Evolutionary conservation across 2,329 filamentous ascomycete species (phyloP).

Genomic region (Rhinocladiella similis): DNA sequence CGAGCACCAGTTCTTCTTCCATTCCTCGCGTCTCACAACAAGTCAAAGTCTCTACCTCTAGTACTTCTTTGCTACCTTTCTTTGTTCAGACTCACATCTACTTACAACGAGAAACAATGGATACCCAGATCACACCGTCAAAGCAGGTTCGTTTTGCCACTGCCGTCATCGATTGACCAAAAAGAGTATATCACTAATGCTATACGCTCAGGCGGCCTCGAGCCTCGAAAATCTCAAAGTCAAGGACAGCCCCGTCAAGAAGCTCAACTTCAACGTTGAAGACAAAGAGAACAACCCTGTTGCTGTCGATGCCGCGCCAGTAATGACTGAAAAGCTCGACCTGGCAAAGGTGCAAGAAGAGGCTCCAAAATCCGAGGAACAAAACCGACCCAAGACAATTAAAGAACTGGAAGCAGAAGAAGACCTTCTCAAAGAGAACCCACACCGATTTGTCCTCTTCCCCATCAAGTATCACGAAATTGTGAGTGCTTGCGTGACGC

Average conservation of each 20-base stretch:
- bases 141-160: conserved; percentile 63
- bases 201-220: conserved; percentile 68
- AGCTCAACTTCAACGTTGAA: conserved; percentile 68
- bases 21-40: conserved; percentile 14
- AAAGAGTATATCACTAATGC: conserved; percentile 41
- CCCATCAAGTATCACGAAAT: conserved; percentile 70
- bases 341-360: conserved; percentile 49
- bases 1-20: conserved; percentile 19
- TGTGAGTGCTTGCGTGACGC: conserved; percentile 11
- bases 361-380: conserved; percentile 37
- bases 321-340: conserved; percentile 58
- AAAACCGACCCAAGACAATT: conserved; percentile 48
- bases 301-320: conserved; percentile 51
- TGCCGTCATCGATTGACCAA: conserved; percentile 36
- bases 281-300: conserved; percentile 79
- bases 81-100: conserved; percentile 17
- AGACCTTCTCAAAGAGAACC: conserved; percentile 92
- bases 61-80: conserved; percentile 11
- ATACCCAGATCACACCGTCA: conserved; percentile 71
- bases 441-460: conserved; percentile 94
- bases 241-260: conserved; percentile 83
- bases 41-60: conserved; percentile 2
- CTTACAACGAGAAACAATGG: conserved; percentile 58
- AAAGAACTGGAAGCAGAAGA: conserved; percentile 76
- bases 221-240: conserved; percentile 88